Base-by-base conservation (phyloP, 176 grass and related monocot species). In the Triticum timopheevii region DNA sequence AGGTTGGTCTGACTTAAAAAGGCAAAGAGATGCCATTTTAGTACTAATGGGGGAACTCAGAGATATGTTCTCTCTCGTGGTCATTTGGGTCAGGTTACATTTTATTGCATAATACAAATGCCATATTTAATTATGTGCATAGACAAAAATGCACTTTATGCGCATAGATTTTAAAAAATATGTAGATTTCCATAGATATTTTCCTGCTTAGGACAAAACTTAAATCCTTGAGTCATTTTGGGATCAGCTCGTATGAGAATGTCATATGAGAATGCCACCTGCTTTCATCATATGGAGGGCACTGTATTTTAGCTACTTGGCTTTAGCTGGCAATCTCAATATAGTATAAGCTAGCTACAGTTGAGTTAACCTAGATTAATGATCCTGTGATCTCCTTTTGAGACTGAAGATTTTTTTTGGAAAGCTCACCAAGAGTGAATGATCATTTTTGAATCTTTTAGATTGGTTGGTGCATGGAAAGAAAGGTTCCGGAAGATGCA, bases 1-100 rank as follows among this genome's bases (percentile, higher is more conserved):
- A 20, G 77, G 69, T 82, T 84, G 78, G 72, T 76, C 71, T 82
- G 63, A 74, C 77, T 80, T 85, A 71, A 85, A 84, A 81, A 84
- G 74, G 76, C 74, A 86, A 73, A 22, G 59, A 62, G 65, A 52
- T 86, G 47, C 34, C 59, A 50, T 83, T 65, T 90, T 73, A 54
- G 50, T 78, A 73, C 80, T 66, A 83, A 75, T 44, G 3, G 34
- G 31, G 62, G 34, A 20, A 42, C 20, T 68, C 9, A 20, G 44
- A 76, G 23, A 28, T 70, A 35, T 10, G 45, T 59, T 70, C 28
- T 69, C 84, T 70, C 71, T 64, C 40, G 10, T 65, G 27, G 58
- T 75, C 62, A 42, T 84, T 77, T 76, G 59, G 38, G 27, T 77
- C 25, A 77, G 19, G 8, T 15, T 63, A 17, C 54, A 61, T 74